Base-by-base conservation (phyloP, 2,329 filamentous ascomycete genomes). In the Sarocladiaceae sp. region DNA sequence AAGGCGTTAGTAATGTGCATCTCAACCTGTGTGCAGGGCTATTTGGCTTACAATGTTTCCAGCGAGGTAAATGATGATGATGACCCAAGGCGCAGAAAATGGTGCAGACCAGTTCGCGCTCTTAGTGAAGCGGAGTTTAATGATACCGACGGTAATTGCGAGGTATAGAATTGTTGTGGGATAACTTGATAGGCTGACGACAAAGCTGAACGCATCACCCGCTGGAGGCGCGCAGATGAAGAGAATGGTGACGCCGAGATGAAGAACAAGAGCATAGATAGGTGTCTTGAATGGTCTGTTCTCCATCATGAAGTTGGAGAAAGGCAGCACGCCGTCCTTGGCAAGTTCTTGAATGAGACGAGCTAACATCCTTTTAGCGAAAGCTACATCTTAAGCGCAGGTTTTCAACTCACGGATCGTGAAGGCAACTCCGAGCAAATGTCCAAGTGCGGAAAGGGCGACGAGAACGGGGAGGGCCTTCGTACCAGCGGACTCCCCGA, bases 261-360 rank as follows among this genome's bases (percentile, higher is more conserved):
- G 53, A 1, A 55, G 47, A 0, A 47, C 3, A 3, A 55, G 43
- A 1, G 48, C 50, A 4, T 43, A 50, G 23, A 55, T 52, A 7
- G 53, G 53, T 3, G 53, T 54, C 24, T 51, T 49, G 31, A 55
- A 55, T 3, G 53, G 52, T 1, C 53, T 44, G 19, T 55, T 55
- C 31, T 55, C 53, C 53, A 55, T 55, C 7, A 54, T 52, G 6
- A 55, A 18, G 33, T 55, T 47, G 7, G 53, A 48, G n/a, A 55
- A 55, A 6, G 53, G 53, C 12, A 55, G 26, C 7, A 26, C 23
- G 35, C 35, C 35, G 10, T 40, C 35, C 23, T 40, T 40, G 19
- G 35, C 35, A 2, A 54, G 47, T 26, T 55, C 53, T 21, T 55
- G 53, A 3, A 55, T 48, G 7, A 55, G 39, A 3, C 53, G 51